Evolutionary conservation across 345 rosid genomes (phyloP).

Genomic region (Bretschneidera sinensis): DNA sequence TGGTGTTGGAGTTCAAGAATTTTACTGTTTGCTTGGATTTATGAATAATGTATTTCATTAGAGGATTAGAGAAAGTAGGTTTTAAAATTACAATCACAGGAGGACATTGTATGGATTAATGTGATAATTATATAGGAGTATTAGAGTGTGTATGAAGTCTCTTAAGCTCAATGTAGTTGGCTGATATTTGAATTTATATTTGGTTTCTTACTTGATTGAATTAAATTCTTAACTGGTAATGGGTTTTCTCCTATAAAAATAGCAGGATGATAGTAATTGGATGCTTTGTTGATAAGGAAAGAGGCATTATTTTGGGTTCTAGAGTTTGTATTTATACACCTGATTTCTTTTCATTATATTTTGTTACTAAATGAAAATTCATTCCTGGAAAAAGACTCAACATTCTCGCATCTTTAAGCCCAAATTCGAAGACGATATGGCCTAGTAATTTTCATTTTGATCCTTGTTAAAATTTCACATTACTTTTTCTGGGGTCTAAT

Average conservation of each 20-base stretch:
- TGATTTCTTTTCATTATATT: too few species aligned
- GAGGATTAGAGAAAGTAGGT: background rate
- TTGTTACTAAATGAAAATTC: background rate
- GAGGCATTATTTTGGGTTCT: too few species aligned
- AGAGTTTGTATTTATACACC: too few species aligned
- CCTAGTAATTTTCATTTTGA: too few species aligned
- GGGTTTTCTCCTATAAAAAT: background rate
- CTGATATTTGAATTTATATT: background rate
- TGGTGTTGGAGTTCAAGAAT: constrained; percentile 12
- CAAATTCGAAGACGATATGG: too few species aligned
- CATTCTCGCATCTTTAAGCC: background rate
- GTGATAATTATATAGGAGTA: background rate
- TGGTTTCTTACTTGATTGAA: background rate
- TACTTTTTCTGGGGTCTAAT: background rate
- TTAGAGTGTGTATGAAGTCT: background rate
- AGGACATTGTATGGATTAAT: background rate
- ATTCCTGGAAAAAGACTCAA: background rate
- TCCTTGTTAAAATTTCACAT: background rate
- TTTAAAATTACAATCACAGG: background rate
- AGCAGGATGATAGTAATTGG: background rate
- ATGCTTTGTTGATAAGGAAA: background rate
- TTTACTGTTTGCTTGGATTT: constrained; percentile 1
- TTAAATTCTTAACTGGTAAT: too few species aligned
- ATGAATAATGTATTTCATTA: background rate
- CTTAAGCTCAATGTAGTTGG: background rate